Conservation (phyloP, 495 filamentous ascomycete genomes). For the Hypoxylon fuscum region DNA sequence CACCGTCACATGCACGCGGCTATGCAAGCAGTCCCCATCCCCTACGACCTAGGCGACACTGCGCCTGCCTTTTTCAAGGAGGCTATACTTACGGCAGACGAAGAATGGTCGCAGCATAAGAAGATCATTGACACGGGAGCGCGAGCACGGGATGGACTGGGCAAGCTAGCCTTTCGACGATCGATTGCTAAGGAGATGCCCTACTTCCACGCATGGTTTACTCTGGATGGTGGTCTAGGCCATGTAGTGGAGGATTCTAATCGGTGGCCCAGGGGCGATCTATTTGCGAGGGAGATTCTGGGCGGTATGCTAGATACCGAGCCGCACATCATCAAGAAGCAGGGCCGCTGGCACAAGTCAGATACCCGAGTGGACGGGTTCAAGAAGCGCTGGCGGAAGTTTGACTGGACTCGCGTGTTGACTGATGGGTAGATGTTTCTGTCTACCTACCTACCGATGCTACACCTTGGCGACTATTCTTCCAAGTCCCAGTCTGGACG, state of each 20-base stretch:
- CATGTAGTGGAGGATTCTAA: conserved; percentile 90
- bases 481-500: too few species aligned
- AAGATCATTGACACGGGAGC: conserved; percentile 90
- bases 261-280: conserved; percentile 89
- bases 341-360: conserved; percentile 85
- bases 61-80: conserved; percentile 96
- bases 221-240: conserved; percentile 88
- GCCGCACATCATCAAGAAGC: conserved; percentile 85
- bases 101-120: conserved; percentile 95
- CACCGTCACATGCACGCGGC: conserved; percentile 83
- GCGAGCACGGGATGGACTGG: conserved; percentile 71
- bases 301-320: conserved; percentile 92
- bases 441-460: too few species aligned
- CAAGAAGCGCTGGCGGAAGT: conserved; percentile 86
- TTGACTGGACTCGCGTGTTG: conserved; percentile 93
- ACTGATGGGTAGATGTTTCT: conserved; percentile 45
- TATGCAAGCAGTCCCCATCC: conserved; percentile 86
- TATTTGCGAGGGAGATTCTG: conserved; percentile 91
- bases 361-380: conserved; percentile 82
- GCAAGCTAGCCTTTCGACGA: conserved; percentile 82
- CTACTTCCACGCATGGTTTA: conserved; percentile 98
- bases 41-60: conserved; percentile 84
- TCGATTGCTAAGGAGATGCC: conserved; percentile 95
- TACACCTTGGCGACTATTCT: too few species aligned
- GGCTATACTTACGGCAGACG: conserved; percentile 85